These are phyloP conservation scores for Fusarium udum DNA, from an alignment of 2,329 filamentous ascomycete species.

Conservation along the genomic window DNA sequence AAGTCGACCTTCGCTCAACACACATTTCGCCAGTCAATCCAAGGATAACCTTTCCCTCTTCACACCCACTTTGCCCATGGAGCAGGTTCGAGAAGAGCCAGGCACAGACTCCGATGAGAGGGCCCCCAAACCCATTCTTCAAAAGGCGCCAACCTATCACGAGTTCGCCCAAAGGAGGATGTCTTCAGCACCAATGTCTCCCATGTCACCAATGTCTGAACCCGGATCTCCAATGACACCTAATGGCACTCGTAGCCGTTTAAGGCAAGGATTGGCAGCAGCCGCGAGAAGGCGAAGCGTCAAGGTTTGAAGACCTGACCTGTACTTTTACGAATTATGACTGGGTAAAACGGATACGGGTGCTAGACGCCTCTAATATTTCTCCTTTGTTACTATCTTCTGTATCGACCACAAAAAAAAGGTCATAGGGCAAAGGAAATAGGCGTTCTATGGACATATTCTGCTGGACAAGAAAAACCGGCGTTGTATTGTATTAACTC, in stretches of 20 bases:
- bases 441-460: slow-evolving; percentile 31
- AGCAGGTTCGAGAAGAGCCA: slow-evolving; percentile 48
- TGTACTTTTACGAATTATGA: slow-evolving; percentile 40
- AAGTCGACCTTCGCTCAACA: slow-evolving; percentile 60
- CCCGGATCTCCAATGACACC: slow-evolving; percentile 42
- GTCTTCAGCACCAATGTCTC: slow-evolving; percentile 41
- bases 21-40: slow-evolving; percentile 47
- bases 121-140: slow-evolving; percentile 36
- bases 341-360: slow-evolving; percentile 31
- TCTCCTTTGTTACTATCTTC: slow-evolving; percentile 33
- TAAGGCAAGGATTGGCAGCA: slow-evolving; percentile 38
- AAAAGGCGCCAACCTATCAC: slow-evolving; percentile 55
- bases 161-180: slow-evolving; percentile 58
- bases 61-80: slow-evolving; percentile 44
- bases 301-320: slow-evolving; percentile 43
- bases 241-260: slow-evolving; percentile 38
- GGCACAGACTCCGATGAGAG: slow-evolving; percentile 35
- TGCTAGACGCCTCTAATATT: slow-evolving; percentile 34
- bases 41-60: slow-evolving; percentile 46
- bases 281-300: slow-evolving; percentile 53
- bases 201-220: slow-evolving; percentile 43
- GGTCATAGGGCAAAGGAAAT: slow-evolving; percentile 21
- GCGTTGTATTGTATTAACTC: slow-evolving; percentile 34
- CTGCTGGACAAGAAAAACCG: slow-evolving; percentile 35
- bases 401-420: slow-evolving; percentile 29